Evolutionary conservation across 169 alveolate genomes (phyloP).

Genomic region (Plasmodium gallinaceum): DNA sequence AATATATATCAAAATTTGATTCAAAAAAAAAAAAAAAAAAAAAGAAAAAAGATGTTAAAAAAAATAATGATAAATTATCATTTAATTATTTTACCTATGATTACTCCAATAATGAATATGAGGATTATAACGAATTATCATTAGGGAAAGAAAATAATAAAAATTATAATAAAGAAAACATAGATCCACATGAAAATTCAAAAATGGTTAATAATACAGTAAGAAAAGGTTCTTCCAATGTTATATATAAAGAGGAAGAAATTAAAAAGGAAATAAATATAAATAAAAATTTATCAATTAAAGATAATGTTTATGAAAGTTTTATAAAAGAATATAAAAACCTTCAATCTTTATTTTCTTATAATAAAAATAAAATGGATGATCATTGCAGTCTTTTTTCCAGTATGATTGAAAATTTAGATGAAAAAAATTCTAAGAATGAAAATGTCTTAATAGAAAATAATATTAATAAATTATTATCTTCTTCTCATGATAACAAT

Average conservation of each 20-base stretch:
- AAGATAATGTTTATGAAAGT: conserved; percentile 65
- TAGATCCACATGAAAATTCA: too few species aligned
- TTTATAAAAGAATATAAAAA: conserved; percentile 65
- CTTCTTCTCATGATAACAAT: neutral
- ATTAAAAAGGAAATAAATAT: neutral
- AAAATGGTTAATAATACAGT: too few species aligned
- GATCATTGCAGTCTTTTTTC: conserved; percentile 1
- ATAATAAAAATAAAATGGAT: conserved; percentile 19
- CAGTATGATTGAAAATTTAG: neutral
- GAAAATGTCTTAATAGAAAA: neutral
- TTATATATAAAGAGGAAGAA: neutral
- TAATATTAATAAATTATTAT: neutral
- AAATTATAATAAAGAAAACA: too few species aligned
- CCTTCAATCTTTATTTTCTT: conserved; percentile 57
- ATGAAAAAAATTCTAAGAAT: neutral
- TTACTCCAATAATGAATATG: too few species aligned
- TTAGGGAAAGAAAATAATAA: too few species aligned
- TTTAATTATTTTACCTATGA: too few species aligned
- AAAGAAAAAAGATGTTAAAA: too few species aligned
- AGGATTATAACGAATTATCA: too few species aligned
- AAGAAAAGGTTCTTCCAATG: too few species aligned
- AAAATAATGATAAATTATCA: too few species aligned
- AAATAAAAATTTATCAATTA: conserved; percentile 17
- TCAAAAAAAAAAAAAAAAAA: too few species aligned
- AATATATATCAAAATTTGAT: too few species aligned